Conservation (phyloP, 345 rosid genomes). For the Brassica juncea region DNA sequence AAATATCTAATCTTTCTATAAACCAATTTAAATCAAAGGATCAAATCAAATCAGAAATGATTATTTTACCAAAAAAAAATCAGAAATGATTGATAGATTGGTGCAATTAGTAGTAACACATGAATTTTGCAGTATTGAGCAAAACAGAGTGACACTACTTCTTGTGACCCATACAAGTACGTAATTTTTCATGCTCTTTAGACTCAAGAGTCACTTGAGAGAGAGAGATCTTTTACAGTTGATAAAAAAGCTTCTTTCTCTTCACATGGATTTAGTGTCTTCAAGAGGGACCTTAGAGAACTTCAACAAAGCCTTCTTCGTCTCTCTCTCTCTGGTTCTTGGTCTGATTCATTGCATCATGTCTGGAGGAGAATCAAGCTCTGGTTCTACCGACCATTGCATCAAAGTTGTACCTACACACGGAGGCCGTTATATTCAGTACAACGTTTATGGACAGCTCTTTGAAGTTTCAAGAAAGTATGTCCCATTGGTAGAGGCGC, state of each 20-base stretch:
- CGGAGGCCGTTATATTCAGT: background rate
- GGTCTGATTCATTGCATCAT: conserved; percentile 36
- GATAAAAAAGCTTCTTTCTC: conserved; percentile 32
- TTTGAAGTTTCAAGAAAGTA: conserved; percentile 91
- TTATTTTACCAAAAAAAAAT: too few relatives aligned
- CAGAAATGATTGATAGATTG: background rate
- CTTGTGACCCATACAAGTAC: conserved; percentile 41
- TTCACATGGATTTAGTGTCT: conserved; percentile 40
- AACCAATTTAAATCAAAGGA: background rate
- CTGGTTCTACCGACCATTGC: background rate
- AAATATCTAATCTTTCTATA: too few relatives aligned
- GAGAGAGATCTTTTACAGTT: conserved; percentile 30
- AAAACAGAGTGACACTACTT: conserved; percentile 6
- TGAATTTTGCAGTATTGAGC: background rate
- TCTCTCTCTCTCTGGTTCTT: conserved; percentile 31
- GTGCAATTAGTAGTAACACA: background rate
- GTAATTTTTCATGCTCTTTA: conserved; percentile 33
- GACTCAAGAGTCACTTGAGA: conserved; percentile 41
- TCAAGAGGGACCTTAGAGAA: conserved; percentile 27
- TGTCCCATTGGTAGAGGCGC: conserved; percentile 86
- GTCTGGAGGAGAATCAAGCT: conserved; percentile 34
- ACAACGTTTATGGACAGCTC: conserved; percentile 70
- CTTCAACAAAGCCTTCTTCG: conserved; percentile 37
- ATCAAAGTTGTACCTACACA: background rate
- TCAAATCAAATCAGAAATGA: background rate